Base-by-base conservation (phyloP, 306 rosid species). In the Sophora flavescens region DNA sequence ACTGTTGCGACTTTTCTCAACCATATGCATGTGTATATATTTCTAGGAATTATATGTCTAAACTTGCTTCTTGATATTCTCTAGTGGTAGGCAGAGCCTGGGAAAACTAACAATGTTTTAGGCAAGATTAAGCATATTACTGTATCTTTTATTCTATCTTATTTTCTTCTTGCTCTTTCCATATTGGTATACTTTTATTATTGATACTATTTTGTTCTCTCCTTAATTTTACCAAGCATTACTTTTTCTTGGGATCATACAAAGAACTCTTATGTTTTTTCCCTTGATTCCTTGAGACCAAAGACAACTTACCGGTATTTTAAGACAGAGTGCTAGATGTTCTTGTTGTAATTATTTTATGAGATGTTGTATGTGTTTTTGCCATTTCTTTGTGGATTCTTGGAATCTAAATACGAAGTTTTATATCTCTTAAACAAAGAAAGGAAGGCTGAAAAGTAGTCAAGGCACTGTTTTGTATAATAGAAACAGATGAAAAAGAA, bases 1-100 rank as follows among this genome's bases (percentile, higher is more conserved):
- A 58, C 77, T 47, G 78, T 74, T 78, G 62, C 63, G 76, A 58
- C 68, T 62, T 85, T 74, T 78, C 30, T 74, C 57, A 59, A 22
- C 15, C 65, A 11, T 73, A 36, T 58, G 14, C 63, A 0, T 72
- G 14, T 53, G 48, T 41, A 9, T 61, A 48, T 81, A 68, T 62
- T 66, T 60, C 71, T 68, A 42, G 69, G 44, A 57, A 73, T 68
- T 42, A 52, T 58, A 32, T 59, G 68, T 51, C 60, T 8, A n/a
- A 58, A 32, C 44, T 26, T 8, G 68, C 48, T 65, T 75, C 63
- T 63, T 64, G 66, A 60, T 60, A 59, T 66, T 76, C 50, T 59
- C 51, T 15, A 58, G 36, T 36, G 28, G 15, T 70, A 17, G 42
- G 67, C 32, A 26, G 64, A 74, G 56, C 30, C 66, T 39, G 33